These are phyloP conservation scores for Flammula alnicola DNA, from an alignment of 1,284 basidiomycete genomes.

Conservation along the genomic window DNA sequence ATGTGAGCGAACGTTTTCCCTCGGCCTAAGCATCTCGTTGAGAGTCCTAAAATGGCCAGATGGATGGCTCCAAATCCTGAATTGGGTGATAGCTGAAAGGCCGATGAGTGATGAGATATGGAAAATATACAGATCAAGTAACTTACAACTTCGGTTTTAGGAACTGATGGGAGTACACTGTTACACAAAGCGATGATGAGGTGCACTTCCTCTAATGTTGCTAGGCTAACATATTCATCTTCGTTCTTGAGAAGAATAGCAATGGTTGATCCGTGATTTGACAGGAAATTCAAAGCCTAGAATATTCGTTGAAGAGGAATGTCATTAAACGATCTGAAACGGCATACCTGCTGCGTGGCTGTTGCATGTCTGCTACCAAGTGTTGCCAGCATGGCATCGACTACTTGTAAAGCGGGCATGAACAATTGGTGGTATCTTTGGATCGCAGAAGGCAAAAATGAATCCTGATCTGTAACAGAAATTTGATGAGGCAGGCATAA, in stretches of 20 bases:
- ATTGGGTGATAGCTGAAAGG: slow-evolving; percentile 57
- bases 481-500: background rate
- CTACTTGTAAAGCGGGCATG: slow-evolving; percentile 83
- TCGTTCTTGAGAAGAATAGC: slow-evolving; percentile 80
- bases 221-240: slow-evolving; percentile 62
- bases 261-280: slow-evolving; percentile 80
- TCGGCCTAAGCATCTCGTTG: slow-evolving; percentile 75
- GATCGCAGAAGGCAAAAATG: slow-evolving; percentile 86
- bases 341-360: slow-evolving; percentile 66
- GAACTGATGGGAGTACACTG: slow-evolving; percentile 67
- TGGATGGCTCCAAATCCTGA: slow-evolving; percentile 87
- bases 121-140: background rate
- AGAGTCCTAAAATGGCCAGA: slow-evolving; percentile 76
- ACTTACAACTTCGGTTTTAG: slow-evolving; percentile 79
- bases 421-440: slow-evolving; percentile 90
- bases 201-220: slow-evolving; percentile 77
- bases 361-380: slow-evolving; percentile 68
- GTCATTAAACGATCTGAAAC: background rate
- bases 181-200: slow-evolving; percentile 75
- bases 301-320: too few relatives aligned
- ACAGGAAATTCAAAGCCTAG: slow-evolving; percentile 77
- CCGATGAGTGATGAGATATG: background rate
- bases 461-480: slow-evolving; percentile 70
- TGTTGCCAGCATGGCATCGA: slow-evolving; percentile 71
- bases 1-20: slow-evolving; percentile 65